Conservation (phyloP, 1,284 basidiomycete genomes). For the Coriolopsis trogii region DNA sequence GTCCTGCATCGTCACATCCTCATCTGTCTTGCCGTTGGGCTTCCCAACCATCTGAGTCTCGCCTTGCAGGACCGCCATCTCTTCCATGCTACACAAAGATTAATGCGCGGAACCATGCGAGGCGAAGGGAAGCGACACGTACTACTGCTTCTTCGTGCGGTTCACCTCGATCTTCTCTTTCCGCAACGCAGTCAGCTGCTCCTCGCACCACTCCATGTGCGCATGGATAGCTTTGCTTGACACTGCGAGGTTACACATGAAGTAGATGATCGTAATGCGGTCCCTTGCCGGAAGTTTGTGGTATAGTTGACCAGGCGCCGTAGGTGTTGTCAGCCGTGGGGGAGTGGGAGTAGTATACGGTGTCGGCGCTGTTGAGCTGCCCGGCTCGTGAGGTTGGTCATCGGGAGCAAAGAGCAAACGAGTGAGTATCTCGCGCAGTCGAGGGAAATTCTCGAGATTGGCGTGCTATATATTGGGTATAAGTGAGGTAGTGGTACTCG, state of each 20-base stretch:
- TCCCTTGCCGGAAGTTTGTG: conserved; percentile 73
- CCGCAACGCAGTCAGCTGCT: conserved; percentile 86
- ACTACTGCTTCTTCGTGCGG: conserved; percentile 85
- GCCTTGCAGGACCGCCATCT: conserved; percentile 66
- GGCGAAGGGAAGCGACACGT: conserved; percentile 40
- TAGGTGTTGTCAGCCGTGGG: conserved; percentile 38
- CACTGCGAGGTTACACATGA: conserved; percentile 88
- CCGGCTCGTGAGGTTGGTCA: conserved; percentile 33
- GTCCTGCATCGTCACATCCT: conserved; percentile 62
- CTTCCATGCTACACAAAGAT: conserved; percentile 56
- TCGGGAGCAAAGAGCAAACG: conserved; percentile 75
- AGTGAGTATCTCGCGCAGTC: conserved; percentile 74
- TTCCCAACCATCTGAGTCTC: conserved; percentile 53
- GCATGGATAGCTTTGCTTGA: conserved; percentile 87
- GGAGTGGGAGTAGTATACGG: conserved; percentile 48
- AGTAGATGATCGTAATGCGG: conserved; percentile 84
- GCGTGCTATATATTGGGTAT: conserved; percentile 61
- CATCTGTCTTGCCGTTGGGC: conserved; percentile 41
- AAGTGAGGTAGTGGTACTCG: conserved; percentile 8
- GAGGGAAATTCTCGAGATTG: conserved; percentile 72
- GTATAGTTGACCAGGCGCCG: conserved; percentile 73
- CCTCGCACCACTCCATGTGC: conserved; percentile 91
- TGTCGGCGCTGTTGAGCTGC: conserved; percentile 39
- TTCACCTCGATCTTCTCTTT: conserved; percentile 97
- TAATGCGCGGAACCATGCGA: neutral